Evolutionary conservation across 2,329 filamentous ascomycete species (phyloP).

Genomic region (Pseudogymnoascus destructans): DNA sequence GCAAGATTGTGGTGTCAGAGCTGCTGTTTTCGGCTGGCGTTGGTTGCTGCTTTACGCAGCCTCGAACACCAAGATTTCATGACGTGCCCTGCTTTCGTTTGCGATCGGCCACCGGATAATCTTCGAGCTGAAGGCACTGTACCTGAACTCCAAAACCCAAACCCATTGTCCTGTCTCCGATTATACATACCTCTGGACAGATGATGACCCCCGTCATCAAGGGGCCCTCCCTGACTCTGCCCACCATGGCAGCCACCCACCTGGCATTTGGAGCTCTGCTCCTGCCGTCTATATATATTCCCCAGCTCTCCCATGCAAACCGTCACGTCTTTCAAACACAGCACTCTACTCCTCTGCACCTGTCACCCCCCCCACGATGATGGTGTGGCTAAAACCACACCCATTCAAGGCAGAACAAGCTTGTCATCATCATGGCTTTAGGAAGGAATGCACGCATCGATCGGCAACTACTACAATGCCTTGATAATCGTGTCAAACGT

Average conservation of each 20-base stretch:
- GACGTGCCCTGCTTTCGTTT: too few relatives aligned
- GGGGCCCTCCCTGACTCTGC: too few relatives aligned
- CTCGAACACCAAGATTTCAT: too few relatives aligned
- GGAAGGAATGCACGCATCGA: not conserved
- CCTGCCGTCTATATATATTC: not conserved
- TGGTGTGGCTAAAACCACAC: not conserved
- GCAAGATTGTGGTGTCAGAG: too few relatives aligned
- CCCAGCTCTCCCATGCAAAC: too few relatives aligned
- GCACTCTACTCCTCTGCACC: not conserved
- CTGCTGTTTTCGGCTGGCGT: too few relatives aligned
- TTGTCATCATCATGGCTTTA: not conserved
- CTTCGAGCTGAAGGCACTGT: too few relatives aligned
- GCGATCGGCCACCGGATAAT: not conserved
- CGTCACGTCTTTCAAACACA: not conserved
- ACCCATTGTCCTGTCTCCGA: too few relatives aligned
- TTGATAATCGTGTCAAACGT: constrained; percentile 13
- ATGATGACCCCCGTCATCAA: too few relatives aligned
- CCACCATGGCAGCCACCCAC: not conserved
- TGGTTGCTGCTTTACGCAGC: too few relatives aligned
- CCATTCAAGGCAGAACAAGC: not conserved
- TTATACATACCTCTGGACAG: too few relatives aligned
- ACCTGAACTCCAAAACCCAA: too few relatives aligned
- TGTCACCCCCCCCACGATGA: not conserved
- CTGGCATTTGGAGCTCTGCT: not conserved
- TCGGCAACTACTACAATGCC: not conserved